Base-by-base conservation (phyloP, 148 eudicot genomes). In the Rhododendron simsii region DNA sequence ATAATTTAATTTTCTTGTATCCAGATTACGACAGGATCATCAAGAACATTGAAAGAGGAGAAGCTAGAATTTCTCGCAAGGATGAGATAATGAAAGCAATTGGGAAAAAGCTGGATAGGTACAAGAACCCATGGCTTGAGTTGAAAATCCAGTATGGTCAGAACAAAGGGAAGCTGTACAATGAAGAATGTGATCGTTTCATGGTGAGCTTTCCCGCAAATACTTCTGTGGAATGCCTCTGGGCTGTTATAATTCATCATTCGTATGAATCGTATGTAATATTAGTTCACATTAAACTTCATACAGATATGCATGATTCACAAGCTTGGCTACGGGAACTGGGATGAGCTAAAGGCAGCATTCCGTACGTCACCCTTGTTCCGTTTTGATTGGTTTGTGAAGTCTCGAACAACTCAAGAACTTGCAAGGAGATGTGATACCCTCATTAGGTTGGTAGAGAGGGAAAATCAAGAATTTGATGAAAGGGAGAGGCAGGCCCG, bases 331-430 rank as follows among this genome's bases (percentile, higher is more conserved):
- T 95, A 97, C 90, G 99, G 99, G 35, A 97, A 94, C 84, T 97
- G 99, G 99, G 99, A 97, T 84, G 99, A 97, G 91, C 90, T 97
- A 82, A 97, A 97, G 90, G 95, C 98, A n/a, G 99, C 98, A 30
- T 97, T 95, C 76, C 93, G 99, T 44, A 93, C 93, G 5, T 97
- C 98, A 3, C 98, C 99, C 2, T 85, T 95, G 89, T 97, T 97
- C 57, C 95, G 98, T 7, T 95, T 95, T 80, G 98, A 97, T 89
- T 97, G 99, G 99, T 97, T 97, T 91, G 96, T 97, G 51, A 97
- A 97, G 86, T 97, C 99, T n/a, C 95, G 99, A 15, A 95, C 98
- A 78, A 93, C 99, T 57, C 99, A 95, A 84, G 99, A 97, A 87
- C 96, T 97, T 81, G 98, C 98, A 28, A 95, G 99, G 89, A 94